These are phyloP conservation scores for Mucor plumbeus DNA, from an alignment of 371 early-diverging fungal species.

Conservation along the genomic window DNA sequence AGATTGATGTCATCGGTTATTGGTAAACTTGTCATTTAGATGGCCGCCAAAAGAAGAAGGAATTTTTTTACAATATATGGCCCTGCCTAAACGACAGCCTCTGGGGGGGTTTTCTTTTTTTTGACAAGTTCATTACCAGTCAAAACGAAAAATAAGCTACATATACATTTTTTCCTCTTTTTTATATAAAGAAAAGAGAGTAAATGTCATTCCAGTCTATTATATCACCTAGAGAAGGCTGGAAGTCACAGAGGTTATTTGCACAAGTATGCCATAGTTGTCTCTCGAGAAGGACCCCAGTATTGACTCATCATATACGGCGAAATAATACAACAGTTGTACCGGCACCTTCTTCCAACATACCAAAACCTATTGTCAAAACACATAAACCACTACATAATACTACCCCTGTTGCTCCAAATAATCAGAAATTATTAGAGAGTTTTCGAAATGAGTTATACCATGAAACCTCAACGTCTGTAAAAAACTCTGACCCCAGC, in stretches of 20 bases:
- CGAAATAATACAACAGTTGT: background rate
- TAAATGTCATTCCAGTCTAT: slow-evolving; percentile 39
- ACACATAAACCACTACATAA: background rate
- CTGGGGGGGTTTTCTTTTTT: slow-evolving; percentile 2
- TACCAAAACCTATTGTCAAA: background rate
- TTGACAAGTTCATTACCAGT: slow-evolving; percentile 5
- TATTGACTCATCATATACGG: slow-evolving; percentile 1
- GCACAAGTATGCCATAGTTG: slow-evolving; percentile 40
- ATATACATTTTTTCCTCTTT: slow-evolving; percentile 11
- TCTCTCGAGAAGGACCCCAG: slow-evolving; percentile 31
- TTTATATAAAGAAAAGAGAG: background rate
- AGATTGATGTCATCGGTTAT: slow-evolving; percentile 1
- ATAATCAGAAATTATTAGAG: slow-evolving; percentile 10
- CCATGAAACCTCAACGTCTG: slow-evolving; percentile 5
- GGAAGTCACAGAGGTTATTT: slow-evolving; percentile 38
- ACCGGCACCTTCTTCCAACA: slow-evolving; percentile 6
- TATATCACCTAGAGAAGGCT: slow-evolving; percentile 36
- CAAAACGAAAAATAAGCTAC: background rate
- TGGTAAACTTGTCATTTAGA: background rate
- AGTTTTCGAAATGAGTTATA: slow-evolving; percentile 28
- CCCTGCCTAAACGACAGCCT: slow-evolving; percentile 6
- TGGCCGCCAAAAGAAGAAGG: background rate
- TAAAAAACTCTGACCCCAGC: background rate
- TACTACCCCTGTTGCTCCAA: background rate
- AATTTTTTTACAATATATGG: background rate